These are phyloP conservation scores for Rhynchosporium graminicola DNA, from an alignment of 2,329 filamentous ascomycete species.

Conservation along the genomic window DNA sequence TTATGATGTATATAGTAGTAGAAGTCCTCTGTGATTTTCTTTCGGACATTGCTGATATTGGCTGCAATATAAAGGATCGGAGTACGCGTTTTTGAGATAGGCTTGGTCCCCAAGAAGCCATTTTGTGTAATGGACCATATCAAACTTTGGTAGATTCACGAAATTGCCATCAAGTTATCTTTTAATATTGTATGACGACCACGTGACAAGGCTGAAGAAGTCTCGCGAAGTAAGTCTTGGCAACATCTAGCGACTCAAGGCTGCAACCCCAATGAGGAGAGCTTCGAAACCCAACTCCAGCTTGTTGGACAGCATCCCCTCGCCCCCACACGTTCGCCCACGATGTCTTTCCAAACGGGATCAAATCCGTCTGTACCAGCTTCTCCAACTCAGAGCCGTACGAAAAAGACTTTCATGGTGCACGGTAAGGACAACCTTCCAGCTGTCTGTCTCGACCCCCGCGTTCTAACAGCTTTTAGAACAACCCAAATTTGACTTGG, in stretches of 20 bases:
- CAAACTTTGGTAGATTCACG: no score
- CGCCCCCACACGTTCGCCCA: conserved; percentile 13
- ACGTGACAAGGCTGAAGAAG: conserved; percentile 7
- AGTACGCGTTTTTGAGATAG: no score
- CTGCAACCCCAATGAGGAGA: neutral
- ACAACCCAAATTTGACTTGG: conserved; percentile 83
- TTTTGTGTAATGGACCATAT: no score
- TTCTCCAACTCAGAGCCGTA: conserved; percentile 28
- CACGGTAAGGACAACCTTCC: conserved; percentile 22
- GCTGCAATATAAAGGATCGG: neutral
- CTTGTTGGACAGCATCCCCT: no score
- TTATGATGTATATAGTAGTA: conserved; percentile 14
- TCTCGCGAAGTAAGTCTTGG: conserved; percentile 1
- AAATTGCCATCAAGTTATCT: no score
- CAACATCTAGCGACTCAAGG: conserved; percentile 13
- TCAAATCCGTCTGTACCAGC: conserved; percentile 20
- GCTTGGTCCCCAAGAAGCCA: no score
- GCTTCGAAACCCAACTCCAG: neutral
- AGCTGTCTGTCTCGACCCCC: neutral
- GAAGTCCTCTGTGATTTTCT: conserved; percentile 1
- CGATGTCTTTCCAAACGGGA: conserved; percentile 2
- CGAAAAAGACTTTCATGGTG: conserved; percentile 30
- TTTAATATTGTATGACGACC: no score
- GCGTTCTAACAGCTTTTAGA: conserved; percentile 28
- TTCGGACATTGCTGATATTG: neutral